Evolutionary conservation across 225 moss, liverwort and hornwort species (phyloP), one percentile per base, ranked within the genome.

Genomic region (Asterella californica): DNA sequence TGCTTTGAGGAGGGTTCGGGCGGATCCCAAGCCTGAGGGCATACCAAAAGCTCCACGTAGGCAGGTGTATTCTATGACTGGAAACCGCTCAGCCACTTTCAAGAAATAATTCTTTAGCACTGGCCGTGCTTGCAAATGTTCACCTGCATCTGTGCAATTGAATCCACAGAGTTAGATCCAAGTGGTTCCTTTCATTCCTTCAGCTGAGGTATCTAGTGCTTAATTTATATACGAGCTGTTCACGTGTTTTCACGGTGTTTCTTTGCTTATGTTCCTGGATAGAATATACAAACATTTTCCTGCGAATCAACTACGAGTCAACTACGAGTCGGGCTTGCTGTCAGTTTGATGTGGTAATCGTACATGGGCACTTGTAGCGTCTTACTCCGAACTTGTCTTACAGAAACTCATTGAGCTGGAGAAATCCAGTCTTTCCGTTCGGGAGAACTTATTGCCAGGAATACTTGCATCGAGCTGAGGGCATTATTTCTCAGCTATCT

Each of bases 1-100:
- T 69, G 92, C 94, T 60, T 76, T 94, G 29, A 83, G 94, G 69
- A 88, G 91, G 82, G 84, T 65, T 27, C 90, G 91, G 62, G 86
- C 86, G 80, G 92, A 96, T 34, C 94, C 92, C 50, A 90, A 90
- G 57, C 94, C 94, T 24, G 92, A 89, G 36, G 96, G 94, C 66
- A 90, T 94, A 45, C 84, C 82, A 21, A 83, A 90, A 45, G 90
- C 92, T 47, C 91, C 89, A 81, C 86, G 96, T 49, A 90, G 96
- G 52, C 96, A 96, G 84, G 96, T 96, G 53, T 96, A 89, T 76
- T 90, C 94, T 70, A 89, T 91, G 82, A 76, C 88, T 60, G 96
- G 96, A 52, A 96, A 96, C 81, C 86, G 96, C 48, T 87, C 90
- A 36, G 88, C 90, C 21, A 85, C 85, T 25, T 96, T 96, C 81